Evolutionary conservation across 2,329 filamentous ascomycete species (phyloP).

Genomic region (Arachnopeziza araneosa): DNA sequence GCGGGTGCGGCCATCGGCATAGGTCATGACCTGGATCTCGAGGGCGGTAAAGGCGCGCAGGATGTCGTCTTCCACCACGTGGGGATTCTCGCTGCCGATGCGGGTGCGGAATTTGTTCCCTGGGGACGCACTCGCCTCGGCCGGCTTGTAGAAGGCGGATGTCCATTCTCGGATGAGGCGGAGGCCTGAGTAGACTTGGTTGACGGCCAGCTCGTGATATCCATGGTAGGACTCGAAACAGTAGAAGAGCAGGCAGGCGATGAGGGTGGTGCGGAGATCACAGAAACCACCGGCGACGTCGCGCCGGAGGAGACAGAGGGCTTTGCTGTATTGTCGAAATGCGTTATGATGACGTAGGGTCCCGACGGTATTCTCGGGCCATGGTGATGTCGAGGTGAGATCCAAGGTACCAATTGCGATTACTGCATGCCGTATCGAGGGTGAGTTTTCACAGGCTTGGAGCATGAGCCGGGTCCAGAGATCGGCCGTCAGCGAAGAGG

Average conservation of each 20-base stretch:
- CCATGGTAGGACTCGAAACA: conserved; percentile 20
- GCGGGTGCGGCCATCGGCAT: conserved; percentile 13
- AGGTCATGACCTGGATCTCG: conserved; percentile 17
- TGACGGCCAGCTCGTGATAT: conserved; percentile 13
- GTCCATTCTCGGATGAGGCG: conserved; percentile 18
- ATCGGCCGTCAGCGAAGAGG: conserved; percentile 6
- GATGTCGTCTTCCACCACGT: conserved; percentile 15
- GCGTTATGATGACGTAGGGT: conserved; percentile 17
- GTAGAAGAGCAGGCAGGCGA: conserved; percentile 17
- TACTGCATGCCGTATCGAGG: conserved; percentile 15
- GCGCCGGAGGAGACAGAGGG: conserved; percentile 10
- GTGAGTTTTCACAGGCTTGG: conserved; percentile 15
- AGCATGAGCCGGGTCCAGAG: conserved; percentile 16
- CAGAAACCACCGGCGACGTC: conserved; percentile 15
- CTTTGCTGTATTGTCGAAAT: conserved; percentile 20
- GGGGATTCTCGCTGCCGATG: conserved; percentile 9
- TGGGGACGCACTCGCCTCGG: neutral
- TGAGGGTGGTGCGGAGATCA: conserved; percentile 16
- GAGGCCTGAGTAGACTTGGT: conserved; percentile 14
- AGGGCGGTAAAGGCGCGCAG: conserved; percentile 14
- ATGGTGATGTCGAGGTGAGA: neutral
- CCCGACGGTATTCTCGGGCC: conserved; percentile 12
- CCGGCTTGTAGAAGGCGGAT: conserved; percentile 6
- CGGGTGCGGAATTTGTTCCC: conserved; percentile 1
- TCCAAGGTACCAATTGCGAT: conserved; percentile 15